Base-by-base conservation (phyloP, 225 moss, liverwort and hornwort species). In the Sphagnum contortum region DNA sequence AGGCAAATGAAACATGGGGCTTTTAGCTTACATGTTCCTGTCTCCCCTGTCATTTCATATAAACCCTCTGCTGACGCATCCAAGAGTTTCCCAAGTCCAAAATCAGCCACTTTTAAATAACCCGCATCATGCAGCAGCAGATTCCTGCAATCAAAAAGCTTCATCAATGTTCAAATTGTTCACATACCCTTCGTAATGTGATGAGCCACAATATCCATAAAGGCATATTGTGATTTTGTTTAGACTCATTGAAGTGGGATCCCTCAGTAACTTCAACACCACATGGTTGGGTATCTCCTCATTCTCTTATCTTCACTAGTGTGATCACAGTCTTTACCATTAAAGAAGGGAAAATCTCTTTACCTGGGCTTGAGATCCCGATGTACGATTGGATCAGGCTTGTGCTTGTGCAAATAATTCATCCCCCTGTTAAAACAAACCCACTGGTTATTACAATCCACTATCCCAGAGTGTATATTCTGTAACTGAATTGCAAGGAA, bases 361-460 rank as follows among this genome's bases (percentile, higher is more conserved):
- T 50, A 86, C 85, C 85, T 81, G 50, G 88, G 91, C 72, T 86
- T 91, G 75, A 91, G 69, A 59, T 88, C 86, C 71, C 88, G 74
- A 74, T 88, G 91, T 47, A 86, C 77, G 52, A 88, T 86, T 45
- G 86, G 72, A 63, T 80, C 72, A 48, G 91, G 91, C 72, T 86
- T 91, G 44, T 79, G 76, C 60, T 81, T 74, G 68, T 88, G 91
- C 44, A 91, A 78, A 69, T 88, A 91, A 53, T 80, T 91, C 86
- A 91, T 74, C 45, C 91, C 88, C 70, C 85, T 86, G 79, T 55
- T 50, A 3, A 48, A 14, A 47, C 9, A 58, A 58, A 3, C 58
- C 6, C 12, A 13, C 58, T 13, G 3, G 12, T 58, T 14, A 58
- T 29, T 29, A 13, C 3, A 44, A 58, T 12, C 9, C 14, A 57